Conservation (phyloP, 805 yeast genomes). For the Wickerhamomyces alni region DNA sequence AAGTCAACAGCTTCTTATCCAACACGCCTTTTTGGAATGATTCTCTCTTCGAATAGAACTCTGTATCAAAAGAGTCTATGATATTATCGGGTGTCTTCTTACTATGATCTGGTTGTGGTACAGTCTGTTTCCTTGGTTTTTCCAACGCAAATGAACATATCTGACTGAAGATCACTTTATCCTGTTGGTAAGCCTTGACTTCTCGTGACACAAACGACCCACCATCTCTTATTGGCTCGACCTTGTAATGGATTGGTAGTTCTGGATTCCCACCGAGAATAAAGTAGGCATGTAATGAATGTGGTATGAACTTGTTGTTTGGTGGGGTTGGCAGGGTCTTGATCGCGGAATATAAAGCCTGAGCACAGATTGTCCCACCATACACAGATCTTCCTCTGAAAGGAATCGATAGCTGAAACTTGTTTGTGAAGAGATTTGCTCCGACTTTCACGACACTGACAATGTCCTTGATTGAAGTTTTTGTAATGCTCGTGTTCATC, state of each 20-base stretch:
- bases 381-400: conserved; percentile 53
- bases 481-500: not conserved
- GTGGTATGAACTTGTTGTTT: not conserved
- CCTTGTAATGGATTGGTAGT: not conserved
- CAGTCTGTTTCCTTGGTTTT: not conserved
- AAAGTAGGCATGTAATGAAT: not conserved
- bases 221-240: not conserved
- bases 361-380: conserved; percentile 62
- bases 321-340: not conserved
- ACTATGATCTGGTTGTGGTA: not conserved
- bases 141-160: conserved; percentile 25
- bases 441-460: not conserved
- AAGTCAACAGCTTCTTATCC: not conserved
- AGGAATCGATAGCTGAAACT: conserved; percentile 27
- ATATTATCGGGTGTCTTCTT: not conserved
- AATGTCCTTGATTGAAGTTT: not conserved
- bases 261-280: not conserved
- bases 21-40: conserved; percentile 1
- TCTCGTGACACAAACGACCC: conserved; percentile 40
- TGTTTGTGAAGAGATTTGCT: not conserved
- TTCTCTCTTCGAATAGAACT: not conserved
- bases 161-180: conserved; percentile 43
- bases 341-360: conserved; percentile 33
- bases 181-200: conserved; percentile 46
- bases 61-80: not conserved